phyloP scores from a whole-genome alignment of 192 early-diverging fungal species.

The Backusella parvicylindrica region DNA sequence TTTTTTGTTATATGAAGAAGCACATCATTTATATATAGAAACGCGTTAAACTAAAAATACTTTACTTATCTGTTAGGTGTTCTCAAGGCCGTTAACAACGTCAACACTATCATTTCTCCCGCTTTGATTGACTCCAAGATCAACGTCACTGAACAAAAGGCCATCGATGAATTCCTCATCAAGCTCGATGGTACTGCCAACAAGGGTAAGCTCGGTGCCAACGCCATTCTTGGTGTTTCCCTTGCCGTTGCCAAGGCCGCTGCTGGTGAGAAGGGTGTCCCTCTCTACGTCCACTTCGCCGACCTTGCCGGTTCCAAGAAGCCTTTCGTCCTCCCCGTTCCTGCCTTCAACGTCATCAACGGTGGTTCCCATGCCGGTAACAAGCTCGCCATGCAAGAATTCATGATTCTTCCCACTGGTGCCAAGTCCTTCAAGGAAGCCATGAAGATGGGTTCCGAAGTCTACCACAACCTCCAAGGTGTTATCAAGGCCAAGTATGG shows the following conservation, averaged over 20 bases:
- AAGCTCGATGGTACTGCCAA: slow-evolving; percentile 92
- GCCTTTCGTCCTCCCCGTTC: slow-evolving; percentile 92
- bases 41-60: too few species aligned
- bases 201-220: slow-evolving; percentile 96
- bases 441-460: slow-evolving; percentile 96
- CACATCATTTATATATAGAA: background rate
- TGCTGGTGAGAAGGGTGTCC: slow-evolving; percentile 90
- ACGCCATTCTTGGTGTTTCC: slow-evolving; percentile 98
- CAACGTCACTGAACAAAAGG: slow-evolving; percentile 82
- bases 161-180: slow-evolving; percentile 88
- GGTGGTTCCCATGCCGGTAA: slow-evolving; percentile 99
- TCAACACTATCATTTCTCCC: slow-evolving; percentile 85
- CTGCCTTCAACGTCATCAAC: slow-evolving; percentile 99
- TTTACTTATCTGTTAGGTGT: slow-evolving; percentile 62
- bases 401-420: slow-evolving; percentile 98
- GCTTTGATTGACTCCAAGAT: slow-evolving; percentile 78
- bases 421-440: slow-evolving; percentile 91
- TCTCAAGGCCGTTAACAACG: slow-evolving; percentile 84
- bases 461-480: slow-evolving; percentile 91
- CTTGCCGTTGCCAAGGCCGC: slow-evolving; percentile 94
- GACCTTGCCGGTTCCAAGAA: slow-evolving; percentile 81
- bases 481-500: slow-evolving; percentile 99
- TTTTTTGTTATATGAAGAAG: background rate
- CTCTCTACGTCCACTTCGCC: slow-evolving; percentile 93
- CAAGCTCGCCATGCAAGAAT: slow-evolving; percentile 99